Base-by-base conservation (phyloP, 1,139 yeast genomes). In the Candida smagusa region DNA sequence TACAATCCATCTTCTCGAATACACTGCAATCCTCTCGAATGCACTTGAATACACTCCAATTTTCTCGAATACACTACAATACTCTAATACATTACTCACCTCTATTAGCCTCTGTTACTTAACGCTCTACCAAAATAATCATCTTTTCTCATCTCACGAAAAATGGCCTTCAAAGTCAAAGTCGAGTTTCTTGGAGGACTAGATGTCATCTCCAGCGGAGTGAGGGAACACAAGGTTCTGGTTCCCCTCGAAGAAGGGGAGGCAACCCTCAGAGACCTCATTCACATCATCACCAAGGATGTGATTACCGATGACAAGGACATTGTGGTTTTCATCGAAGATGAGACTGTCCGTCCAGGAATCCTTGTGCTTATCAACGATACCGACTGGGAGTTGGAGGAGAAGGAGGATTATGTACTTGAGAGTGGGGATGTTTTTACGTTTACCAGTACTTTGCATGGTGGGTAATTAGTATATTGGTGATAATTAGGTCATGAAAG, bases 301-400 rank as follows among this genome's bases (percentile, higher is more conserved):
- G 68, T 86, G 58, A 74, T 86, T 30, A 63, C 68, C 21, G 79
- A 84, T 45, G 73, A 77, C 21, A 79, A 77, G 43, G 90, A 84
- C 53, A 65, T 75, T 19, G 83, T 80, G 6, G 84, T 89, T 25
- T 88, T 90, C 55, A 71, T 90, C 9, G 95, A 87, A 50, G 92
- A 88, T 50, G 95, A 72, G 6, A 74, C 73, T 2, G 80, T 85
- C 7, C 79, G 97, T 37, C 96, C 97, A 0, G 98, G 98, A 2
- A 88, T 92, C 32, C 68, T 92, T 45, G 96, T 92, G 7, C 72
- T 92, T 39, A 84, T 92, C 46, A 92, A 92, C 54, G 98, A 92
- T 54, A 82, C 96, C 0, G 98, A 92, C 62, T 92, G 98, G 98
- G 98, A 92, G 54, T 64, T 92, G 23, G 95, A 89, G 56, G 97